Percentiles rank a stretch among this genome's conserved stretches.
Evolutionary conservation across 208 protist genomes (phyloP).

Genomic region (Wallacemonas sp.): DNA sequence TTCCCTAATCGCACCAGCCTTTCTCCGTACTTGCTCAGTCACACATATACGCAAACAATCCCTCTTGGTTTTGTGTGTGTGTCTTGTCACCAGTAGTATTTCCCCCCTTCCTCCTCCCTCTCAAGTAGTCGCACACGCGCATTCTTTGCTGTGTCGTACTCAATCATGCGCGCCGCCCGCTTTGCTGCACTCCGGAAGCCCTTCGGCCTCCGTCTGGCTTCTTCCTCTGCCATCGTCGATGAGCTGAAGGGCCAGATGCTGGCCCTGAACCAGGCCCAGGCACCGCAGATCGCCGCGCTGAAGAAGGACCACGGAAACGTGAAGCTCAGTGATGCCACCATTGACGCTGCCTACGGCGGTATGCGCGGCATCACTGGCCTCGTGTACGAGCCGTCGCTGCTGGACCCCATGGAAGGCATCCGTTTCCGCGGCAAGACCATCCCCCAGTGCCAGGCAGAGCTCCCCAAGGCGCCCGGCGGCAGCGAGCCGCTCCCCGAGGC

Average conservation of each 20-base stretch:
- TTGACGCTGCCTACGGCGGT: conserved; percentile 92
- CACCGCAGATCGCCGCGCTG: conserved; percentile 78
- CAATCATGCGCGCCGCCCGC: conserved; percentile 40
- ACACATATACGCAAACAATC: background rate
- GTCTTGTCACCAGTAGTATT: background rate
- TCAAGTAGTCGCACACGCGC: background rate
- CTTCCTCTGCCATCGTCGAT: conserved; percentile 27
- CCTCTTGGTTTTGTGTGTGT: background rate
- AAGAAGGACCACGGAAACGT: conserved; percentile 76
- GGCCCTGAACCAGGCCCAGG: conserved; percentile 32
- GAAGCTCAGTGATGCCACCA: conserved; percentile 87
- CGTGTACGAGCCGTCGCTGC: conserved; percentile 96
- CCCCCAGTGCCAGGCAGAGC: conserved; percentile 91
- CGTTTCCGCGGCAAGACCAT: conserved; percentile 96
- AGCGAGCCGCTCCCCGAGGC: conserved; percentile 94
- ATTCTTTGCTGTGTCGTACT: background rate
- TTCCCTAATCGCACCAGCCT: too few species aligned
- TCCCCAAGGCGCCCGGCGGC: conserved; percentile 87
- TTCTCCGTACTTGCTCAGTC: conserved; percentile 1
- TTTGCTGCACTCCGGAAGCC: conserved; percentile 8
- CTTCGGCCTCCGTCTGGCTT: conserved; percentile 20
- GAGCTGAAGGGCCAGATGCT: conserved; percentile 55
- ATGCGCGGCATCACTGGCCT: conserved; percentile 95
- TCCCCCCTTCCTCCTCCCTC: background rate
- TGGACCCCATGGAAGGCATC: conserved; percentile 96